phyloP scores from a whole-genome alignment of 2,329 filamentous ascomycete genomes.

The Penicillium sp. region DNA sequence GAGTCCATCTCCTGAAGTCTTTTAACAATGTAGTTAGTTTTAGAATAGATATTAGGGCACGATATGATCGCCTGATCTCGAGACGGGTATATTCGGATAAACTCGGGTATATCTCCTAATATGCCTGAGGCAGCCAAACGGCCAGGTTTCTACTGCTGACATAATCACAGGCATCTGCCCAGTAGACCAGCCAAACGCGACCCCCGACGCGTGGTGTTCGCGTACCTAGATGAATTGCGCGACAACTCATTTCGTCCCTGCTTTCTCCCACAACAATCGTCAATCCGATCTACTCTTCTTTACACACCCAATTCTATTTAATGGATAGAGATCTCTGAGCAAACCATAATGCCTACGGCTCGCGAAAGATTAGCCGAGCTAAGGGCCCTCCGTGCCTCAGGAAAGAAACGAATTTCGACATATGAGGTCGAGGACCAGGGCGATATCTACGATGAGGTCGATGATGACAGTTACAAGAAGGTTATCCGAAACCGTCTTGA shows the following conservation, averaged over 20 bases:
- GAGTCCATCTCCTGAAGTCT: not conserved
- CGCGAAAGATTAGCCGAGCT: constrained; percentile 63
- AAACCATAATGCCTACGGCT: constrained; percentile 32
- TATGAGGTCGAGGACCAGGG: constrained; percentile 84
- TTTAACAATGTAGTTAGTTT: no score
- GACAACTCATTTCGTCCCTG: constrained; percentile 15
- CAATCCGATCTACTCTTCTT: not conserved
- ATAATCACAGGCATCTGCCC: not conserved
- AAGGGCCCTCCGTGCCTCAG: constrained; percentile 76
- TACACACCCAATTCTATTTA: not conserved
- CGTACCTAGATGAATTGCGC: constrained; percentile 7
- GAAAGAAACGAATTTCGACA: constrained; percentile 83
- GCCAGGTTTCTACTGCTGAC: not conserved
- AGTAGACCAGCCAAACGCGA: constrained; percentile 3
- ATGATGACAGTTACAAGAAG: constrained; percentile 96
- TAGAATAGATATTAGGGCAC: not conserved
- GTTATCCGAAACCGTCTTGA: constrained; percentile 85
- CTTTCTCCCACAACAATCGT: constrained; percentile 22
- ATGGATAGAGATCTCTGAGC: constrained; percentile 18
- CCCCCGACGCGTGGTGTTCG: not conserved
- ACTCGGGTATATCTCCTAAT: no score
- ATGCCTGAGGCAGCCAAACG: not conserved
- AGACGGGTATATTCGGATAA: not conserved
- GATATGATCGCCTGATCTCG: not conserved
- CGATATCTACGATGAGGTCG: constrained; percentile 90